Percentiles rank a stretch among this genome's conserved stretches.
Evolutionary conservation across 2,329 filamentous ascomycete genomes (phyloP).

Genomic region (Fusarium tupiense): DNA sequence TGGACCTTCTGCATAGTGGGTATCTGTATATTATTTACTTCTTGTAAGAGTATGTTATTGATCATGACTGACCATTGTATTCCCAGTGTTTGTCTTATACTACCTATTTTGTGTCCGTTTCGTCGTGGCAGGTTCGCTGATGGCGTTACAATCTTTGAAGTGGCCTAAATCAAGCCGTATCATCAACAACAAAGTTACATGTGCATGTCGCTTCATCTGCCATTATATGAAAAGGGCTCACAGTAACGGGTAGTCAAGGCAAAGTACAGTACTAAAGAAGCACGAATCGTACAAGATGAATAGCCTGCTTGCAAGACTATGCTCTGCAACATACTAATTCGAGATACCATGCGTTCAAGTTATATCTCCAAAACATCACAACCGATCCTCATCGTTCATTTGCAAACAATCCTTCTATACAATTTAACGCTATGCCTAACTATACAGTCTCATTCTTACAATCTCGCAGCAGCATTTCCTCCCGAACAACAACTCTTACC

Average conservation of each 20-base stretch:
- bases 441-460: background rate
- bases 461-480: slow-evolving; percentile 20
- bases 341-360: background rate
- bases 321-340: background rate
- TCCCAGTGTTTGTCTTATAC: rapidly evolving
- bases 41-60: background rate
- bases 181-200: background rate
- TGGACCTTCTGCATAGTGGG: slow-evolving; percentile 13
- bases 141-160: background rate
- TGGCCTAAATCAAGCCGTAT: rapidly evolving
- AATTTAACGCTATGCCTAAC: slow-evolving; percentile 13
- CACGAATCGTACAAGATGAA: rapidly evolving
- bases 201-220: rapidly evolving
- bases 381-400: rapidly evolving
- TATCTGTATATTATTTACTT: background rate
- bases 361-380: background rate
- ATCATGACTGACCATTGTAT: rapidly evolving
- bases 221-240: background rate
- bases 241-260: rapidly evolving
- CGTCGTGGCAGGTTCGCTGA: rapidly evolving
- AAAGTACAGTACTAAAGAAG: rapidly evolving
- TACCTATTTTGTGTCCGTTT: background rate
- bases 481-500: slow-evolving; percentile 33
- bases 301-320: too few species aligned
- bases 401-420: background rate